A percentile compares a stretch with the other conserved stretches of the same genome.
phyloP scores from a whole-genome alignment of 2,329 filamentous ascomycete species.

The Mycosphaerella sp. region DNA sequence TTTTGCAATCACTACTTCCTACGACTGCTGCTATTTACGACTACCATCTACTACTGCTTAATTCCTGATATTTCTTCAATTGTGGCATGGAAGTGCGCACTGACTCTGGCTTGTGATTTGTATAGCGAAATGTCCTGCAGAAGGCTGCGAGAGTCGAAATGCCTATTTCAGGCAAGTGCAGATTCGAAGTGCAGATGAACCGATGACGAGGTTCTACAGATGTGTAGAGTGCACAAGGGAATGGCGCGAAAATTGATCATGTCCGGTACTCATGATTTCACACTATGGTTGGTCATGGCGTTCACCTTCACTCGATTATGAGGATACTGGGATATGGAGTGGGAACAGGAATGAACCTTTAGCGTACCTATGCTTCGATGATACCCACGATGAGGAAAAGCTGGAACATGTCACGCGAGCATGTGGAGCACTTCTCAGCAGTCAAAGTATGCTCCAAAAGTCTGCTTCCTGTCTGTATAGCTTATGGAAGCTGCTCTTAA shows the following conservation, averaged over 20 bases:
- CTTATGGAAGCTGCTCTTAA: slow-evolving; percentile 2
- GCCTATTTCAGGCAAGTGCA: slow-evolving; percentile 96
- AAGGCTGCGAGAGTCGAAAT: slow-evolving; percentile 71
- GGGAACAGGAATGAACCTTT: background rate
- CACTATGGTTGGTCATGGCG: background rate
- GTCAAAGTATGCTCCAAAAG: background rate
- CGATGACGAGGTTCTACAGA: slow-evolving; percentile 94
- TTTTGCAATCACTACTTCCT: too few species aligned
- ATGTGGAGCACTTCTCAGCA: background rate
- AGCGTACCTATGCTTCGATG: background rate
- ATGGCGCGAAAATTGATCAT: slow-evolving; percentile 39
- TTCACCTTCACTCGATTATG: background rate
- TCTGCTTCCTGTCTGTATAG: slow-evolving; percentile 1
- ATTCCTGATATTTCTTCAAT: too few species aligned
- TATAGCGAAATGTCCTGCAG: slow-evolving; percentile 73
- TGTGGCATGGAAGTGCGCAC: background rate
- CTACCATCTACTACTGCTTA: too few species aligned
- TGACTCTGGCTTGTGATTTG: background rate
- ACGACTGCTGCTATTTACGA: too few species aligned
- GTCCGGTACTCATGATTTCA: background rate
- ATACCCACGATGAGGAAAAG: background rate
- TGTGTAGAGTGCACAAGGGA: slow-evolving; percentile 41
- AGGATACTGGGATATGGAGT: background rate
- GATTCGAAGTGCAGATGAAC: slow-evolving; percentile 96
- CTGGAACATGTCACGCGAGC: background rate